Conservation (phyloP, 208 protist genomes). For the Tritrichomonas musculus region DNA sequence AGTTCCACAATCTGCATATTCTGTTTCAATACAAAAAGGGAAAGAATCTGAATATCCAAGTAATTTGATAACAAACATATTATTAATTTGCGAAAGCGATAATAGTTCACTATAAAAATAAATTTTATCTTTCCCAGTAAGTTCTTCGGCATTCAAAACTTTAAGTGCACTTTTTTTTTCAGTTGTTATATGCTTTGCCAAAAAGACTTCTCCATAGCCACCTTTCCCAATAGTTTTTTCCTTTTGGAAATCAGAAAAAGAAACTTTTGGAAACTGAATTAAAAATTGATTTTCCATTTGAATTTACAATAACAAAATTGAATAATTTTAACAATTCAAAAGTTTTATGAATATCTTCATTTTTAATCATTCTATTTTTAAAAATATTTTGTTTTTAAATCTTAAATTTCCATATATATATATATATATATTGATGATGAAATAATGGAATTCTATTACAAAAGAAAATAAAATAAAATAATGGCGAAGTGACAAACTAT, state of each 20-base stretch:
- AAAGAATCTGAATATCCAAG: background rate
- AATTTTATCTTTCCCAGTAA: background rate
- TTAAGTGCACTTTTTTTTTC: background rate
- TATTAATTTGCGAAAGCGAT: background rate
- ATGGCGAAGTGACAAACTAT: too few relatives aligned
- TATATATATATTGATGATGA: too few relatives aligned
- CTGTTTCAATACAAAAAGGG: constrained; percentile 5
- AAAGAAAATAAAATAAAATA: too few relatives aligned
- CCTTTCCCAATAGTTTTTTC: background rate
- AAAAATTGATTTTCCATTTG: too few relatives aligned
- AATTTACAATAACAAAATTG: too few relatives aligned
- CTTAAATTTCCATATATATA: too few relatives aligned
- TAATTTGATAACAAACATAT: background rate
- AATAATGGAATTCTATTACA: too few relatives aligned
- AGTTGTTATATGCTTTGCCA: background rate
- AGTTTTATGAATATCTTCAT: too few relatives aligned
- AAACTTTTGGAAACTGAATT: too few relatives aligned
- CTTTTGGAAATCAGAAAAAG: background rate
- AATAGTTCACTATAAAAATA: background rate
- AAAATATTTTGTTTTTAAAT: too few relatives aligned
- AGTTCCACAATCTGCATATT: background rate
- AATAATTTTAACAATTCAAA: too few relatives aligned
- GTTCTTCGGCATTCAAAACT: background rate
- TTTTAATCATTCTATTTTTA: too few relatives aligned
- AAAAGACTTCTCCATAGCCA: background rate